These are phyloP conservation scores for Yamadazyma spencermartinsiae DNA, from an alignment of 1,139 yeast species.

Conservation along the genomic window DNA sequence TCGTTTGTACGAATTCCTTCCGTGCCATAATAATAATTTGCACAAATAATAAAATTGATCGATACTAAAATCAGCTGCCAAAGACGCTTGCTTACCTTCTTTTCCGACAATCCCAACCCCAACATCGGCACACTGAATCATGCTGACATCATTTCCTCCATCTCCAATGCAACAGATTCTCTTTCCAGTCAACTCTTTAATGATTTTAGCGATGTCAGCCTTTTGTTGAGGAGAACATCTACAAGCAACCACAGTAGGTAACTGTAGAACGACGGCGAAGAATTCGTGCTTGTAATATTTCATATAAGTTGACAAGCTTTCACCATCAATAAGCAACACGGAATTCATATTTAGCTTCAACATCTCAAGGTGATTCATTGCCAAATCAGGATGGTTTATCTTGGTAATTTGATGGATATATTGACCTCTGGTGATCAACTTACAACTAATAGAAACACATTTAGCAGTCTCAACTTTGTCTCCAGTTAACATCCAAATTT, in stretches of 20 bases:
- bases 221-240: slow-evolving; percentile 99
- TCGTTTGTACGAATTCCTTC: slow-evolving; percentile 92
- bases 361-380: slow-evolving; percentile 73
- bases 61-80: slow-evolving; percentile 95
- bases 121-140: slow-evolving; percentile 98
- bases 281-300: slow-evolving; percentile 66
- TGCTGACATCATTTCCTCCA: slow-evolving; percentile 98
- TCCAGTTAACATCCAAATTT: slow-evolving; percentile 99
- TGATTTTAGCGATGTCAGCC: slow-evolving; percentile 87
- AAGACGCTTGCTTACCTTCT: slow-evolving; percentile 95
- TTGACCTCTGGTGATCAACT: slow-evolving; percentile 90
- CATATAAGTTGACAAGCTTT: slow-evolving; percentile 73
- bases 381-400: slow-evolving; percentile 57
- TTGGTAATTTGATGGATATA: slow-evolving; percentile 85
- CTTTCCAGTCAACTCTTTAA: slow-evolving; percentile 76
- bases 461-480: slow-evolving; percentile 98
- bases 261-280: slow-evolving; percentile 67
- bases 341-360: slow-evolving; percentile 65
- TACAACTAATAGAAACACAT: slow-evolving; percentile 93
- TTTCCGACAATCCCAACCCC: slow-evolving; percentile 99
- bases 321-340: slow-evolving; percentile 91
- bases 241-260: slow-evolving; percentile 95
- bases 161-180: slow-evolving; percentile 98
- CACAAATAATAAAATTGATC: slow-evolving; percentile 90
- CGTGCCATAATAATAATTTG: slow-evolving; percentile 92